These are phyloP conservation scores for Ziziphus jujuba DNA, from an alignment of 306 rosid genomes.

Conservation along the genomic window DNA sequence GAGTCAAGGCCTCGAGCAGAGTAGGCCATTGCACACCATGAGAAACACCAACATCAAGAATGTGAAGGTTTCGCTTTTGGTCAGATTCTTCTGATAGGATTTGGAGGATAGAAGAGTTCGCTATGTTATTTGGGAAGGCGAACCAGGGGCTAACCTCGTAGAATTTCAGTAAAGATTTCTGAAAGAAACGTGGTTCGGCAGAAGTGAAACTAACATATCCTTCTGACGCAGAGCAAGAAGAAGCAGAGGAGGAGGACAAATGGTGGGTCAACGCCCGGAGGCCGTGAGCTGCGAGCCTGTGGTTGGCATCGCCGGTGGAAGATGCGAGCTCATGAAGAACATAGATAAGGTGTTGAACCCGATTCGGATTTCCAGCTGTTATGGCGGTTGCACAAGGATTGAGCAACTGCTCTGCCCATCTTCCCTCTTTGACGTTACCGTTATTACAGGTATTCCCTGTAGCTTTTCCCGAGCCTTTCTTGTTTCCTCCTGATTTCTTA, in stretches of 20 bases:
- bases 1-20: conserved; percentile 77
- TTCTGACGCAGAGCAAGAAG: conserved; percentile 36
- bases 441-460: conserved; percentile 55
- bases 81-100: conserved; percentile 52
- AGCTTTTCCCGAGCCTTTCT: conserved; percentile 46
- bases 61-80: conserved; percentile 50
- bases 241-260: conserved; percentile 42
- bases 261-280: conserved; percentile 59
- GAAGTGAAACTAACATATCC: conserved; percentile 54
- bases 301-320: conserved; percentile 77
- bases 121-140: conserved; percentile 76
- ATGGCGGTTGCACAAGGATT: conserved; percentile 85
- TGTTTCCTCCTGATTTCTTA: conserved; percentile 54
- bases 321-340: conserved; percentile 90
- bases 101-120: conserved; percentile 82
- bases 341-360: conserved; percentile 78
- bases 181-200: conserved; percentile 64
- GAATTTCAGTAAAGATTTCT: conserved; percentile 68
- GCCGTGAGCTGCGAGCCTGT: conserved; percentile 74
- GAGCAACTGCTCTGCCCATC: conserved; percentile 94
- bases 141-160: conserved; percentile 95
- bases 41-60: conserved; percentile 90
- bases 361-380: conserved; percentile 45
- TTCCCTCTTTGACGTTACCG: conserved; percentile 74
- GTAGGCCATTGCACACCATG: conserved; percentile 96